phyloP scores from a whole-genome alignment of 1,284 basidiomycete species.

The Lentinus polychrous region DNA sequence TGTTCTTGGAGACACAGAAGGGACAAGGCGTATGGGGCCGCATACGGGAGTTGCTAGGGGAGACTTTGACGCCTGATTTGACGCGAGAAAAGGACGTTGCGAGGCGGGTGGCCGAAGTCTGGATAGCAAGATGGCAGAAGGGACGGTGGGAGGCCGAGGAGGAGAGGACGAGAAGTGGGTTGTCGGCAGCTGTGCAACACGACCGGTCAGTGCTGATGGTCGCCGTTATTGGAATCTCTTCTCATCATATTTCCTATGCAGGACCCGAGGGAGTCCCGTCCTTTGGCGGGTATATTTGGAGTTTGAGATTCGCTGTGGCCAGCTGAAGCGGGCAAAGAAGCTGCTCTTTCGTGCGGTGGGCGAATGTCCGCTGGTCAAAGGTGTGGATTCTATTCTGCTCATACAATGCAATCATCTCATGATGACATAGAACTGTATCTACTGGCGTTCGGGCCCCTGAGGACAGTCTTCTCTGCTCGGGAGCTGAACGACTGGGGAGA shows the following conservation, averaged over 20 bases:
- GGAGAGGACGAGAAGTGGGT: slow-evolving; percentile 60
- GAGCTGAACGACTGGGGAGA: slow-evolving; percentile 71
- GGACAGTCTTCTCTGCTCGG: slow-evolving; percentile 53
- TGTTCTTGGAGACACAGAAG: slow-evolving; percentile 75
- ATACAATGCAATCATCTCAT: slow-evolving; percentile 3
- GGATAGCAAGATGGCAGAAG: slow-evolving; percentile 73
- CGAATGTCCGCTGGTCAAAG: slow-evolving; percentile 79
- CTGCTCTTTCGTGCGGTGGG: slow-evolving; percentile 75
- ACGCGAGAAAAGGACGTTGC: slow-evolving; percentile 45
- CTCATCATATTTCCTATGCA: slow-evolving; percentile 23
- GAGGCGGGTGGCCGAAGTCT: slow-evolving; percentile 60
- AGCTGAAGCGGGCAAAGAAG: slow-evolving; percentile 63
- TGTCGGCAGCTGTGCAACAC: slow-evolving; percentile 54
- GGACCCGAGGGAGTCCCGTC: slow-evolving; percentile 60
- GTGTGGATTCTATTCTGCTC: slow-evolving; percentile 30
- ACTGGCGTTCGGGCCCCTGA: slow-evolving; percentile 73
- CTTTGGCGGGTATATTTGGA: slow-evolving; percentile 81
- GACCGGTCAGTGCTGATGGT: slow-evolving; percentile 38
- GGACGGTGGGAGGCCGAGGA: slow-evolving; percentile 61
- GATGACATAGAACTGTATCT: slow-evolving; percentile 70
- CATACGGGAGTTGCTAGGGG: slow-evolving; percentile 46
- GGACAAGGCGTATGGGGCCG: slow-evolving; percentile 71
- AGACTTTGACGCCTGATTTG: slow-evolving; percentile 25
- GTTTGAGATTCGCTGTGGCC: slow-evolving; percentile 68
- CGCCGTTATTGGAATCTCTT: slow-evolving; percentile 2